Conservation (phyloP, 768 basidiomycete genomes). For the Boletus rufocinnamomeus region DNA sequence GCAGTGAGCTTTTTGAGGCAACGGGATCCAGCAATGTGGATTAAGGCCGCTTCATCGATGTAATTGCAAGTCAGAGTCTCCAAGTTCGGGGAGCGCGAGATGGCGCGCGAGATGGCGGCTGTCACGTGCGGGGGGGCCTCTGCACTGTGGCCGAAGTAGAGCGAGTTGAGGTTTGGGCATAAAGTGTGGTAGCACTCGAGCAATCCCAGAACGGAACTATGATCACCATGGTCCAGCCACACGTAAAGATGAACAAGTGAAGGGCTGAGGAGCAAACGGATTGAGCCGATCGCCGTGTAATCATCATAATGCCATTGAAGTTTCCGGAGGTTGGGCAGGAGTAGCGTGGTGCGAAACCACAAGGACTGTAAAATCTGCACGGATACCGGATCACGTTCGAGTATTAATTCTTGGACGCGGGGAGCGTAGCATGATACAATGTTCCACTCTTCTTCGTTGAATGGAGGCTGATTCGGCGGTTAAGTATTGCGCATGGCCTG, state of each 20-base stretch:
- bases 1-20: neutral
- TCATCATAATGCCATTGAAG: neutral
- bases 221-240: neutral
- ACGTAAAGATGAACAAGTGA: constrained; percentile 7
- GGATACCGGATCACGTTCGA: neutral
- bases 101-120: constrained; percentile 4
- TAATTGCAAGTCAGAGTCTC: neutral
- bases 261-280: constrained; percentile 15
- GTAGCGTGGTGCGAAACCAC: neutral
- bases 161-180: constrained; percentile 12
- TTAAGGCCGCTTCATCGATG: constrained; percentile 5
- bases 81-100: constrained; percentile 4
- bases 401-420: constrained; percentile 8
- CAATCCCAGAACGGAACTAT: constrained; percentile 1
- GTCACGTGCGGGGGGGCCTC: neutral
- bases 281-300: neutral
- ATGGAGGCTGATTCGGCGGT: constrained; percentile 1
- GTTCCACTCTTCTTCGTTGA: constrained; percentile 8
- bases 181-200: constrained; percentile 6
- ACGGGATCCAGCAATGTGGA: neutral
- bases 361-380: constrained; percentile 1
- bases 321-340: constrained; percentile 15
- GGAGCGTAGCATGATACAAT: constrained; percentile 8
- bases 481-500: neutral
- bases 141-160: constrained; percentile 2